A percentile compares a stretch with the other conserved stretches of the same genome.
Conservation (phyloP, 371 early-diverging fungal species). For the Haplosporangium sp. region DNA sequence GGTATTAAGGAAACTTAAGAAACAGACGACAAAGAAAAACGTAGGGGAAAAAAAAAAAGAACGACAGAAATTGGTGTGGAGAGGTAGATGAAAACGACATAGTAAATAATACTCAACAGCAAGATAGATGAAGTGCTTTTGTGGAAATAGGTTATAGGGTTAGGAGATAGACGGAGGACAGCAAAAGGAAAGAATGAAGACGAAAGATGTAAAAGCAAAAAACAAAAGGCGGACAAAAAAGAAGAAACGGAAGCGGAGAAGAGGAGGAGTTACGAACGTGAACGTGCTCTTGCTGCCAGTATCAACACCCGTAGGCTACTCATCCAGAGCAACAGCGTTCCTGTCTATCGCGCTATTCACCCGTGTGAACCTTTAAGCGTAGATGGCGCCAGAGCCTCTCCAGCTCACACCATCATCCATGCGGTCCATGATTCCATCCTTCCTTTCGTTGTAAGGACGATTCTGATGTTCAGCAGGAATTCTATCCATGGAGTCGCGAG, state of each 20-base stretch:
- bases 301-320: neutral
- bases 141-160: neutral
- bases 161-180: too few species aligned
- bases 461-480: constrained; percentile 17
- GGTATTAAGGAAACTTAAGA: too few species aligned
- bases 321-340: neutral
- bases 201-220: neutral
- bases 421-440: constrained; percentile 36
- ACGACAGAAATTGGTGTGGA: neutral
- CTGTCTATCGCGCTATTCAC: neutral
- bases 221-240: neutral
- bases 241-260: constrained; percentile 1
- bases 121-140: constrained; percentile 14
- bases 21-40: neutral
- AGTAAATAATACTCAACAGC: neutral
- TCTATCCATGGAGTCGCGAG: constrained; percentile 23
- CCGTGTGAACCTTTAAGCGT: constrained; percentile 6
- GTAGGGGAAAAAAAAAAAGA: constrained; percentile 7
- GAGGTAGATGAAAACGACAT: constrained; percentile 5
- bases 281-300: too few species aligned
- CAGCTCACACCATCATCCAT: constrained; percentile 37
- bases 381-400: constrained; percentile 44
- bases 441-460: constrained; percentile 31
- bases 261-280: neutral
- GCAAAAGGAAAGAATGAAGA: neutral